Percentiles rank a stretch among this genome's conserved stretches.
These are phyloP conservation scores for Pogostemon cablin DNA, from an alignment of 257 asterid genomes.

Conservation along the genomic window DNA sequence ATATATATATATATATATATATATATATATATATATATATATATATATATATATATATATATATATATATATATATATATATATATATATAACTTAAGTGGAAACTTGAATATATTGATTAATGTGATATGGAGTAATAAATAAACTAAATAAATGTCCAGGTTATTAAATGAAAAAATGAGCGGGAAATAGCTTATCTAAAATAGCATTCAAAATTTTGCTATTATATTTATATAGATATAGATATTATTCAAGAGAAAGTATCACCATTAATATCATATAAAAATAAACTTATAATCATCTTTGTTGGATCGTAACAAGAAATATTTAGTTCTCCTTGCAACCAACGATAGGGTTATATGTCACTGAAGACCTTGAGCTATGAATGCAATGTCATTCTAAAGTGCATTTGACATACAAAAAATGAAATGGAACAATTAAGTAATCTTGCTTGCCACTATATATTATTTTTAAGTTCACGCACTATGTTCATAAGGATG, in stretches of 20 bases:
- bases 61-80: no score
- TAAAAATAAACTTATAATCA: constrained; percentile 13
- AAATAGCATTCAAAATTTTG: no score
- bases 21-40: no score
- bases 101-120: no score
- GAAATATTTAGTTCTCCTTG: not conserved
- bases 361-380: constrained; percentile 8
- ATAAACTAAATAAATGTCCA: no score
- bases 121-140: no score
- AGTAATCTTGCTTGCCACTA: not conserved
- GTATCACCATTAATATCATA: not conserved
- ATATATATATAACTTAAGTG: no score
- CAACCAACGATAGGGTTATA: constrained; percentile 15
- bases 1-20: no score
- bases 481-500: not conserved
- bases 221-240: not conserved
- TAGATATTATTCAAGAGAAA: constrained; percentile 9
- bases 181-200: no score
- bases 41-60: no score
- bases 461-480: not conserved
- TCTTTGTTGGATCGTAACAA: constrained; percentile 7
- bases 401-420: not conserved
- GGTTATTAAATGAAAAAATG: no score
- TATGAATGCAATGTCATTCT: not conserved
- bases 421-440: no score